Evolutionary conservation across 352 stramenopile genomes (phyloP).

Genomic region (Phytophthora palmivora): DNA sequence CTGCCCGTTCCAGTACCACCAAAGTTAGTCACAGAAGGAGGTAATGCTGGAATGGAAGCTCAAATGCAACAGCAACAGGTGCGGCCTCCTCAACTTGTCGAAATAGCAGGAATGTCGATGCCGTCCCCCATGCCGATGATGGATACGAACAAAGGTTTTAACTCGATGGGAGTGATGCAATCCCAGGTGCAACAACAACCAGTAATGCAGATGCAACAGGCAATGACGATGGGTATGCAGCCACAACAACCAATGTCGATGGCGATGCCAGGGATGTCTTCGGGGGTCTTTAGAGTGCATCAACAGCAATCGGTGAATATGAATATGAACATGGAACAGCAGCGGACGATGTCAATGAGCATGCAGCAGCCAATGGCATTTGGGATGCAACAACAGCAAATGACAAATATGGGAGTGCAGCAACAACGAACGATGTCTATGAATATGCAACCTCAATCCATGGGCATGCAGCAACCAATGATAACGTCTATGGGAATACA

Average conservation of each 20-base stretch:
- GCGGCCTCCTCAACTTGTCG: conserved; percentile 44
- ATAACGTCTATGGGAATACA: conserved; percentile 6
- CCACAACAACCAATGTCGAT: conserved; percentile 19
- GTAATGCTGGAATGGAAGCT: background rate
- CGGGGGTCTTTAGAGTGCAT: conserved; percentile 18
- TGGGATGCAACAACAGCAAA: conserved; percentile 11
- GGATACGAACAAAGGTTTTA: conserved; percentile 20
- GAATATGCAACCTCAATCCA: conserved; percentile 13
- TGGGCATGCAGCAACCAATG: too few species aligned
- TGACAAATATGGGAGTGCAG: conserved; percentile 17
- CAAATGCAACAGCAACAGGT: conserved; percentile 37
- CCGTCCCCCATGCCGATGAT: conserved; percentile 14
- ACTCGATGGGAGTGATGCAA: conserved; percentile 29
- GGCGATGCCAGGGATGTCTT: background rate
- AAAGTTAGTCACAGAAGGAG: conserved; percentile 1
- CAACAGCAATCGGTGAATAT: conserved; percentile 15
- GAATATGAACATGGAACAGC: conserved; percentile 7
- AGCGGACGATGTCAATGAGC: conserved; percentile 16
- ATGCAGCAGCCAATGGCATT: conserved; percentile 24
- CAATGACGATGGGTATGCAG: conserved; percentile 10
- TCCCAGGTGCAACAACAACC: conserved; percentile 18
- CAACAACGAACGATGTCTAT: conserved; percentile 10
- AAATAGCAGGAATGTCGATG: conserved; percentile 26
- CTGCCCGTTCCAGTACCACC: conserved; percentile 3
- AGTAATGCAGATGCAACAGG: conserved; percentile 10